Conservation (phyloP, 495 filamentous ascomycete species). For the Bacidia rubella region DNA sequence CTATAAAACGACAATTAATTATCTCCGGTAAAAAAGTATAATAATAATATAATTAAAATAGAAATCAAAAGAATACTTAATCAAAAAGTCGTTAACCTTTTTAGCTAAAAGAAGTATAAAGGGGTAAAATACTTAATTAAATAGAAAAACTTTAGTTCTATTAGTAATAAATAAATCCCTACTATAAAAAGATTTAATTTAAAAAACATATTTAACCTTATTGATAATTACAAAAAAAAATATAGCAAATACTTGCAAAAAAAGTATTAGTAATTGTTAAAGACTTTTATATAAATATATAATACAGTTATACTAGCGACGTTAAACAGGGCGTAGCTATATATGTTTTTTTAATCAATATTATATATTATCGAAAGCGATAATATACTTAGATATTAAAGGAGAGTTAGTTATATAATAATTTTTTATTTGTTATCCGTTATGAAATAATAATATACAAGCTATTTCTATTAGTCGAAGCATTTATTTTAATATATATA, state of each 20-base stretch:
- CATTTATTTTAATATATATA: too few relatives aligned
- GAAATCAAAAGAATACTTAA: neutral
- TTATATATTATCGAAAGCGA: neutral
- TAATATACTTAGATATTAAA: neutral
- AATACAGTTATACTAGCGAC: neutral
- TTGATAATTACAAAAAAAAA: neutral
- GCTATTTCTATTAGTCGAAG: too few relatives aligned
- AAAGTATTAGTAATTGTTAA: neutral
- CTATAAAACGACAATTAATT: neutral
- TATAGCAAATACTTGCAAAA: neutral
- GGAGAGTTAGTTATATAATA: too few relatives aligned
- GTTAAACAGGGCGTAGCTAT: conserved; percentile 1
- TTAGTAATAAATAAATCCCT: neutral
- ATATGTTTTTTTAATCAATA: too few relatives aligned
- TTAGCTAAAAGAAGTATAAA: neutral
- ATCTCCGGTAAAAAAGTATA: neutral
- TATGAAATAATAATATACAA: too few relatives aligned
- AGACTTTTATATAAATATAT: neutral
- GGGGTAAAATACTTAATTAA: neutral
- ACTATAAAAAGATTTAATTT: neutral
- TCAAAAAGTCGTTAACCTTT: neutral
- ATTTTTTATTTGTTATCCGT: too few relatives aligned
- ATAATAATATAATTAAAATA: neutral
- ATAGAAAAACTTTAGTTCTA: neutral
- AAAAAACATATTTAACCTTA: neutral